Evolutionary conservation across 2,329 filamentous ascomycete genomes (phyloP).

Genomic region (Aspergillus sp.): DNA sequence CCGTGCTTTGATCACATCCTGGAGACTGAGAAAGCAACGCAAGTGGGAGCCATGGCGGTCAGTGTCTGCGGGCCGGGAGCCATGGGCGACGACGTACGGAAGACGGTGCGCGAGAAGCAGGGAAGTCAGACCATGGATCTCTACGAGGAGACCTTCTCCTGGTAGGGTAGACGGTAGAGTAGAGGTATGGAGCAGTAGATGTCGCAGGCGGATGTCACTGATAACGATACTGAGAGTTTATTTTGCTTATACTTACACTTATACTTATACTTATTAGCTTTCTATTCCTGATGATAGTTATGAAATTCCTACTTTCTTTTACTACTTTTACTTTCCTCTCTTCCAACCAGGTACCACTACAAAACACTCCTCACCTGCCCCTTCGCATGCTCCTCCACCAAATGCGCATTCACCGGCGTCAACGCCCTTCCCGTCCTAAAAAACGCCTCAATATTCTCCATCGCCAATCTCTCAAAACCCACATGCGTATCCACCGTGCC

Average conservation of each 20-base stretch:
- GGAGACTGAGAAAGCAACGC: constrained; percentile 26
- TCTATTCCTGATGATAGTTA: not conserved
- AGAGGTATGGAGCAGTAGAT: not conserved
- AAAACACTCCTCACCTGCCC: not conserved
- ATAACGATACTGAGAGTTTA: not conserved
- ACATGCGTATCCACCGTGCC: constrained; percentile 51
- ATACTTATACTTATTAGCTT: not conserved
- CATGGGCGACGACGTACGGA: constrained; percentile 37
- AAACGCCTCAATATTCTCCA: constrained; percentile 47
- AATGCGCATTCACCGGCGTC: constrained; percentile 62
- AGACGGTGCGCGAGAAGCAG: constrained; percentile 30
- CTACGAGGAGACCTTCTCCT: constrained; percentile 38
- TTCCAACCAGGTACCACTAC: not conserved
- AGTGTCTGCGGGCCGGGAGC: constrained; percentile 40
- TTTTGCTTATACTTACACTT: too few species aligned
- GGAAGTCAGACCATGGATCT: constrained; percentile 33
- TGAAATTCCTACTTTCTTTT: not conserved
- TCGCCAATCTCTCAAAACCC: constrained; percentile 47
- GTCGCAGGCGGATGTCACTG: not conserved
- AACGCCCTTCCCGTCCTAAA: constrained; percentile 34
- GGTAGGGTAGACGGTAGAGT: constrained; percentile 21
- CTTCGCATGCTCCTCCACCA: constrained; percentile 31
- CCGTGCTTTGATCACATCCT: constrained; percentile 27
- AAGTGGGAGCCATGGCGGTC: constrained; percentile 37
- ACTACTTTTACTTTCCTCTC: not conserved